Evolutionary conservation across 2,329 filamentous ascomycete genomes (phyloP), one percentile per base, ranked within the genome.

Genomic region (Neonectria punicea): DNA sequence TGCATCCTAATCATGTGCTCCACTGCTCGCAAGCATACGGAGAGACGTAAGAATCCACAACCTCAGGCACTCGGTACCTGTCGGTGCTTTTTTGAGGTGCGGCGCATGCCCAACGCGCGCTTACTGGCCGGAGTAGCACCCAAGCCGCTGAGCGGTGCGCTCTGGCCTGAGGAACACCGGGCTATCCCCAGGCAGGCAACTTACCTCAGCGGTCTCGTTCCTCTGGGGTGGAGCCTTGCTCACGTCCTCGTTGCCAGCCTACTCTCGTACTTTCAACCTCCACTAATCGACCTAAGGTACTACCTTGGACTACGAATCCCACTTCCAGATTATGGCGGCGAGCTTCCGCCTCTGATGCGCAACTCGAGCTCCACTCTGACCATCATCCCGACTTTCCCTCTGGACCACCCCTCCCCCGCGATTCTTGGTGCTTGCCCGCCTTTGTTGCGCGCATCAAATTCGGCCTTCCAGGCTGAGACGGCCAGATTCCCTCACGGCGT

Each of bases 241-340:
- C 39, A 25, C 41, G 34, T 55, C 56, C 56, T 59, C 50, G 22
- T 47, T 59, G 36, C 56, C 50, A 51, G 53, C 44, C 28, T 43
- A 51, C 32, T 49, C 55, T 59, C 46, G 53, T 32, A 39, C 61
- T 60, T 60, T 56, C 61, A 64, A 64, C 61, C 49, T 64, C 61
- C 61, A 64, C 61, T 64, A 56, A 59, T 64, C 61, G 55, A 56
- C 56, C 61, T 64, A 64, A 59, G 61, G 61, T 59, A 64, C 61
- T 56, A 56, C 61, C 51, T 64, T 64, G 28, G 56, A 64, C 51
- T 25, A 64, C 56, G 51, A 57, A 64, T 64, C 57, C 61, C 61
- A 64, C 61, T 56, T 55, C 51, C 44, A 59, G 61, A 56, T 28
- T n/a, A 64, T 64, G 51, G 56, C 61, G 61, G 61, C 55, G 22